phyloP scores from a whole-genome alignment of 768 basidiomycete species.

The Mycena amicta region DNA sequence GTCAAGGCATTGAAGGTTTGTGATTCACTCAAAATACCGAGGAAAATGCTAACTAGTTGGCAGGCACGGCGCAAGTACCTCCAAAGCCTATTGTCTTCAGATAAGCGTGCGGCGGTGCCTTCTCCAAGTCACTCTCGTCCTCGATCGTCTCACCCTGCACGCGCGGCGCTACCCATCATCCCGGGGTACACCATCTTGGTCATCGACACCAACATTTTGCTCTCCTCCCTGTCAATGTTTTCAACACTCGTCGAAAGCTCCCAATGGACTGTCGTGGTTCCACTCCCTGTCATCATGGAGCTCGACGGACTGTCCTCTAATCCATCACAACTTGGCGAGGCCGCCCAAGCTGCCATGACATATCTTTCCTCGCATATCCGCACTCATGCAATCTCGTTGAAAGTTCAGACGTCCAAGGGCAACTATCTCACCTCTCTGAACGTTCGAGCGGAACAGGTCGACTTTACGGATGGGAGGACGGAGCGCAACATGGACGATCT shows the following conservation, averaged over 20 bases:
- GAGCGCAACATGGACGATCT: slow-evolving; percentile 93
- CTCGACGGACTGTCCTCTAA: slow-evolving; percentile 86
- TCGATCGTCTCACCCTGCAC: slow-evolving; percentile 34
- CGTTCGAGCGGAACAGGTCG: slow-evolving; percentile 83
- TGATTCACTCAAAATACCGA: slow-evolving; percentile 12
- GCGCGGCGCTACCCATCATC: slow-evolving; percentile 56
- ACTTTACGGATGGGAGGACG: slow-evolving; percentile 54
- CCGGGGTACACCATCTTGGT: slow-evolving; percentile 91
- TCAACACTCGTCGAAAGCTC: slow-evolving; percentile 75
- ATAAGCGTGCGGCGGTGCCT: slow-evolving; percentile 35
- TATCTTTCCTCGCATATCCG: slow-evolving; percentile 81
- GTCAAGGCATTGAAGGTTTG: slow-evolving; percentile 81
- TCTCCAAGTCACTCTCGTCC: slow-evolving; percentile 29
- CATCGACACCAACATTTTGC: slow-evolving; percentile 92
- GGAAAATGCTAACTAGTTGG: too few relatives aligned
- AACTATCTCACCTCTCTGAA: slow-evolving; percentile 86
- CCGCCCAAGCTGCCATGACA: slow-evolving; percentile 70
- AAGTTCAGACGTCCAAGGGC: slow-evolving; percentile 93
- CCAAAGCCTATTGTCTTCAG: slow-evolving; percentile 61
- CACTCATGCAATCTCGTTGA: slow-evolving; percentile 74
- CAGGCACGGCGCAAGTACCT: slow-evolving; percentile 79
- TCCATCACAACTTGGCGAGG: slow-evolving; percentile 64
- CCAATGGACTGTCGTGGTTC: slow-evolving; percentile 87
- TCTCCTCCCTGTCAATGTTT: slow-evolving; percentile 79
- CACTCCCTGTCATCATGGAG: slow-evolving; percentile 95